These are phyloP conservation scores for Cicer pinnatifidum DNA, from an alignment of 306 rosid species.

Conservation along the genomic window DNA sequence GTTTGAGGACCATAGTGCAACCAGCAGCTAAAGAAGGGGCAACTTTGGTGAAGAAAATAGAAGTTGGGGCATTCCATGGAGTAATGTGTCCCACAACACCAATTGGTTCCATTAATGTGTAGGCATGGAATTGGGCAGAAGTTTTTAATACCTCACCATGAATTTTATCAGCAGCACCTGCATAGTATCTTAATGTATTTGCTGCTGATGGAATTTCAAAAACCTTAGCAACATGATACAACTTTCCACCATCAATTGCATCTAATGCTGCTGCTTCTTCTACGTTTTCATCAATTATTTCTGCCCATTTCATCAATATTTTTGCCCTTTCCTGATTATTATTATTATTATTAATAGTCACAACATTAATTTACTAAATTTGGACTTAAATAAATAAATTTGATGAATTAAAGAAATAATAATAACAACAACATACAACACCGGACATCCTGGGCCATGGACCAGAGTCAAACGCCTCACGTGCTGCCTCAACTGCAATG, in stretches of 20 bases:
- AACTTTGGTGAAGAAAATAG: conserved; percentile 54
- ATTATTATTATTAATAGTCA: neutral
- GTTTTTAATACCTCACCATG: conserved; percentile 67
- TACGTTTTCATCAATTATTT: conserved; percentile 57
- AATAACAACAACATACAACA: conserved; percentile 48
- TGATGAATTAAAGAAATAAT: neutral
- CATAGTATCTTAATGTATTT: conserved; percentile 62
- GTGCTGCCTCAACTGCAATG: conserved; percentile 79
- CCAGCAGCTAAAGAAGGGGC: conserved; percentile 81
- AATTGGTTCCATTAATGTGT: conserved; percentile 73
- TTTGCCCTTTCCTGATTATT: conserved; percentile 59
- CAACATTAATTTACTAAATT: neutral
- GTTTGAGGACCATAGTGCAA: conserved; percentile 82
- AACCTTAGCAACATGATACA: conserved; percentile 42
- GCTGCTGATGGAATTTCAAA: conserved; percentile 53
- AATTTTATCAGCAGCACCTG: conserved; percentile 88
- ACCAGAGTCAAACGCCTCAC: conserved; percentile 76
- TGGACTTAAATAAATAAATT: neutral
- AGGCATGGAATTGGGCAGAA: conserved; percentile 53
- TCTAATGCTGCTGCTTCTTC: conserved; percentile 74
- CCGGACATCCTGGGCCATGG: conserved; percentile 87
- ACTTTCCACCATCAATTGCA: conserved; percentile 63
- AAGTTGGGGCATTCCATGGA: conserved; percentile 75
- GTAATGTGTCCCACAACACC: conserved; percentile 81
- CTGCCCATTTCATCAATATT: conserved; percentile 69